Conservation (phyloP, 345 rosid species). For the Gossypium ekmanianum region DNA sequence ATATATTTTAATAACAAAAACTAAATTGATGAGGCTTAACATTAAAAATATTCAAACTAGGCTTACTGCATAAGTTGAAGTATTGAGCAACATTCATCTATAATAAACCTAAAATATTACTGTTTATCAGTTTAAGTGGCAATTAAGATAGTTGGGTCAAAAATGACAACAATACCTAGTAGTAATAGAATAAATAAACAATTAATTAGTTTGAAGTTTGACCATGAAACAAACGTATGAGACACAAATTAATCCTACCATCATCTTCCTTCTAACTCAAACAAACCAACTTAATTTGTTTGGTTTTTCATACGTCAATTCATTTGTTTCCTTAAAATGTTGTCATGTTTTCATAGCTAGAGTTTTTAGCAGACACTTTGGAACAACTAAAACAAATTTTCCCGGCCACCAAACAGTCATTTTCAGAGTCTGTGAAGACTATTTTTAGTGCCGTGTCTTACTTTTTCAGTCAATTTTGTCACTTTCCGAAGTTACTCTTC, state of each 20-base stretch:
- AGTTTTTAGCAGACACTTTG: slow-evolving; percentile 2
- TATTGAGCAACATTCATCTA: too few relatives aligned
- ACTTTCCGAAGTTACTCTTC: neutral
- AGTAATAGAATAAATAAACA: neutral
- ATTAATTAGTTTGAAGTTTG: neutral
- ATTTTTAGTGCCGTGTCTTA: neutral
- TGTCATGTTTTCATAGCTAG: neutral
- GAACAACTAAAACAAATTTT: neutral
- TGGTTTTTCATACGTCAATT: neutral
- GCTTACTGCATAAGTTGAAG: too few relatives aligned
- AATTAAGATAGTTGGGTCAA: neutral
- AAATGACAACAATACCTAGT: neutral
- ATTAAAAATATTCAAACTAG: too few relatives aligned
- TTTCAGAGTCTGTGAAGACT: neutral
- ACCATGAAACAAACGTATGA: neutral
- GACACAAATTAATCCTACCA: neutral
- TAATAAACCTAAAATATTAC: too few relatives aligned
- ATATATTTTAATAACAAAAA: too few relatives aligned
- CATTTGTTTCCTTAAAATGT: neutral
- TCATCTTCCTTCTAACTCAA: neutral
- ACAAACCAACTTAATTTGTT: neutral
- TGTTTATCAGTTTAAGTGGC: too few relatives aligned
- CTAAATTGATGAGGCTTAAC: too few relatives aligned
- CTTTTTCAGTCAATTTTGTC: neutral
- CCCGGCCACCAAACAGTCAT: neutral